These are phyloP conservation scores for Oryza punctata DNA, from an alignment of 176 grass and related monocot genomes.

Conservation along the genomic window DNA sequence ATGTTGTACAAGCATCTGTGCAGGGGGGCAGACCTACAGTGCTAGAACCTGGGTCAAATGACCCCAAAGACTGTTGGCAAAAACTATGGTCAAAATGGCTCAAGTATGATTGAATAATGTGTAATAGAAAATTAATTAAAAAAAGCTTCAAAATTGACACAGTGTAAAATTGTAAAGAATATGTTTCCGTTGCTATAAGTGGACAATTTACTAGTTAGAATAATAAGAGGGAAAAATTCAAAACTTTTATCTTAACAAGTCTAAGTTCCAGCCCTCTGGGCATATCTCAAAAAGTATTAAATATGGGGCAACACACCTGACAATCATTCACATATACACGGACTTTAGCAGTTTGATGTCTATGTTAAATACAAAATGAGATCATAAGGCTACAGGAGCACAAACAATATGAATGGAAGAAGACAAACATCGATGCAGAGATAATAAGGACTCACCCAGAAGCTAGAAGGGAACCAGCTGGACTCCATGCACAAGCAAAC, in stretches of 20 bases:
- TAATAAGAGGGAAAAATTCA: neutral
- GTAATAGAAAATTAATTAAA: too few relatives aligned
- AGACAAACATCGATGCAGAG: conserved; percentile 11
- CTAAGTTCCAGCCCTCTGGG: neutral
- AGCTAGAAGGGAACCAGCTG: conserved; percentile 94
- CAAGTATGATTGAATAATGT: too few relatives aligned
- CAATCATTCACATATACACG: neutral
- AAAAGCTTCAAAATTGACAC: neutral
- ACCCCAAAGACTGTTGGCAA: too few relatives aligned
- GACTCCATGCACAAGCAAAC: conserved; percentile 98
- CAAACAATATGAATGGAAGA: neutral
- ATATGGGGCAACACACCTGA: neutral
- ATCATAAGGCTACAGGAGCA: neutral
- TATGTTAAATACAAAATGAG: conserved; percentile 2
- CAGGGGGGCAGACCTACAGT: too few relatives aligned
- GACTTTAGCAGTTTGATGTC: neutral
- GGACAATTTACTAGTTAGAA: neutral
- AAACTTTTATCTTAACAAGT: conserved; percentile 3
- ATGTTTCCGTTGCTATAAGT: neutral
- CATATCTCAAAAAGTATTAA: neutral
- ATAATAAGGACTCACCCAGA: conserved; percentile 68
- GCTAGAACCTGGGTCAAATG: too few relatives aligned
- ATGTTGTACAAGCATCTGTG: too few relatives aligned
- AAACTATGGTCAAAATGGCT: too few relatives aligned
- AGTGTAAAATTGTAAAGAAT: neutral